Evolutionary conservation across 176 grass and related monocot species (phyloP).

Genomic region (Oryza brachyantha): DNA sequence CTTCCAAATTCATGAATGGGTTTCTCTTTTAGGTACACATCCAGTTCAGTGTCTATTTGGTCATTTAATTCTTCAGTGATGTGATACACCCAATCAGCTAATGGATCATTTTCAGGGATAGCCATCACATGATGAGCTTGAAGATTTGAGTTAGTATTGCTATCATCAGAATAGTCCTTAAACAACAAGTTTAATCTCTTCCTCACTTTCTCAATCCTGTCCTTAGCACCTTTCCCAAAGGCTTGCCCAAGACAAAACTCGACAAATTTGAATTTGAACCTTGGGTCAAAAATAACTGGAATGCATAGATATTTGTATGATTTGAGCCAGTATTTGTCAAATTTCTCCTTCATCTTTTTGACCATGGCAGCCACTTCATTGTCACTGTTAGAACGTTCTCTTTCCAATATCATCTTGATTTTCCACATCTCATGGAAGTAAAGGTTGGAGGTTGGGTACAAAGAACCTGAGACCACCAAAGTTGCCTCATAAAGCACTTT

Average conservation of each 20-base stretch:
- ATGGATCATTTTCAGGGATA: not conserved
- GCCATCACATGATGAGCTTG: not conserved
- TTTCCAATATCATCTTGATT: not conserved
- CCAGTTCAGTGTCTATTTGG: too few relatives aligned
- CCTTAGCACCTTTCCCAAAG: too few relatives aligned
- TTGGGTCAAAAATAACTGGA: not conserved
- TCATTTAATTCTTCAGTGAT: too few relatives aligned
- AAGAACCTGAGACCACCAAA: not conserved
- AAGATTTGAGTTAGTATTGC: too few relatives aligned
- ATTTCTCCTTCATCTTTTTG: not conserved
- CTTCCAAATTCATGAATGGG: too few relatives aligned
- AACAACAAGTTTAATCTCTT: not conserved
- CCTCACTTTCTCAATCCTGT: not conserved
- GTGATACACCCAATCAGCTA: not conserved
- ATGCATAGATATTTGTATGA: not conserved
- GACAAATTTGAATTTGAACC: not conserved
- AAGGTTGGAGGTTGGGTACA: not conserved
- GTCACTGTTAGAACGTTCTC: not conserved
- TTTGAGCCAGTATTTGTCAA: not conserved
- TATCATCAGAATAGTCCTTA: not conserved
- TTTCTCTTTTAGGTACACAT: too few relatives aligned
- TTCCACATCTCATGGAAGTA: slow-evolving; percentile 28
- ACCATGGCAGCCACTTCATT: not conserved
- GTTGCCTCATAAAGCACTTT: not conserved
- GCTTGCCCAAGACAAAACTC: not conserved